A percentile compares a stretch with the other conserved stretches of the same genome.
Evolutionary conservation across 2,329 filamentous ascomycete species (phyloP).

Genomic region (Penicillium griseofulvum): DNA sequence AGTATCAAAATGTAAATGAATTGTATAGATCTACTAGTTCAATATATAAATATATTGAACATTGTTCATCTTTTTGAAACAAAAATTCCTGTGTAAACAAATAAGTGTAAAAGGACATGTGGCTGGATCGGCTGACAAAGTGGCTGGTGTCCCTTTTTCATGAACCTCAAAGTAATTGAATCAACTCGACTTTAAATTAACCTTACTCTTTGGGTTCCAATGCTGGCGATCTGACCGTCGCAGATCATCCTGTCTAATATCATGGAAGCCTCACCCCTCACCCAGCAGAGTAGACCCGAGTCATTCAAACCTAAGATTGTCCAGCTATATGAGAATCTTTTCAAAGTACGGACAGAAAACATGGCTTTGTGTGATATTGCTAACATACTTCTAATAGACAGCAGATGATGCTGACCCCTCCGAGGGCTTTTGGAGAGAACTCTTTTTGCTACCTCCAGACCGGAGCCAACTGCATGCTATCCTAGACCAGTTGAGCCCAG

Average conservation of each 20-base stretch:
- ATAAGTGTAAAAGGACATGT: slow-evolving; percentile 25
- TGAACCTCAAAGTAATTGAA: slow-evolving; percentile 11
- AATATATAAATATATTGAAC: background rate
- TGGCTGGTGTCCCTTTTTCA: slow-evolving; percentile 23
- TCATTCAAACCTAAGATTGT: slow-evolving; percentile 94
- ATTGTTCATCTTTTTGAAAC: background rate
- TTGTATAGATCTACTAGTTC: background rate
- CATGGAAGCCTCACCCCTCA: slow-evolving; percentile 91
- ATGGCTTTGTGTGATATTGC: slow-evolving; percentile 1
- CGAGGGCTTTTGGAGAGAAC: slow-evolving; percentile 93
- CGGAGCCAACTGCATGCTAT: slow-evolving; percentile 64
- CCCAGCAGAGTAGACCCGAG: slow-evolving; percentile 84
- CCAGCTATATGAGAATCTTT: slow-evolving; percentile 79
- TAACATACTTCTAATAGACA: slow-evolving; percentile 47
- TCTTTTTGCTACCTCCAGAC: slow-evolving; percentile 87
- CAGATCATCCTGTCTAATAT: slow-evolving; percentile 22
- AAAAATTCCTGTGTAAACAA: background rate
- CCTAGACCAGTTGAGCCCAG: slow-evolving; percentile 67
- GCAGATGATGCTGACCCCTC: slow-evolving; percentile 67
- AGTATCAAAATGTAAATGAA: background rate
- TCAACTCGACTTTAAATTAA: slow-evolving; percentile 8
- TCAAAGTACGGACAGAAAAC: slow-evolving; percentile 51
- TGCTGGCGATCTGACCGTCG: slow-evolving; percentile 18
- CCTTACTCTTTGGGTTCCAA: slow-evolving; percentile 10
- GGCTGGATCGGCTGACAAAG: slow-evolving; percentile 30